Evolutionary conservation across 495 filamentous ascomycete genomes (phyloP).

Genomic region (Aspergillus biplanus): DNA sequence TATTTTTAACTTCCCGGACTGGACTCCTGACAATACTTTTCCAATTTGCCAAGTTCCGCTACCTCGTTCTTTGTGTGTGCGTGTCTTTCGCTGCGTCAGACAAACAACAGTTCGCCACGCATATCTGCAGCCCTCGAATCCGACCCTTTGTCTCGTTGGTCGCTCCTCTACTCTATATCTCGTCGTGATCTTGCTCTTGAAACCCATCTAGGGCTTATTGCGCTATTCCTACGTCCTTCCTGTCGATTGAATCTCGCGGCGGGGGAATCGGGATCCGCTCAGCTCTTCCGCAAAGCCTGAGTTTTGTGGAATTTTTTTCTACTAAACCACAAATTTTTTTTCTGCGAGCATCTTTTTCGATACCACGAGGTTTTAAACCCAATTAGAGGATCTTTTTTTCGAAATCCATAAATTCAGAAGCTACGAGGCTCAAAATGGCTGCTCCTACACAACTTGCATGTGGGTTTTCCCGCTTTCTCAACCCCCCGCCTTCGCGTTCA

Average conservation of each 20-base stretch:
- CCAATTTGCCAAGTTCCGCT: slow-evolving; percentile 19
- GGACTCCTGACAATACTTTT: slow-evolving; percentile 28
- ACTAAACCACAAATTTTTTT: slow-evolving; percentile 1
- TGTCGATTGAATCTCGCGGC: slow-evolving; percentile 12
- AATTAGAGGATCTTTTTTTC: slow-evolving; percentile 1
- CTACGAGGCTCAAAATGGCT: slow-evolving; percentile 63
- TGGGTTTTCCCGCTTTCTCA: slow-evolving; percentile 41
- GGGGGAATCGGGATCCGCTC: slow-evolving; percentile 9
- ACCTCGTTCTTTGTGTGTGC: slow-evolving; percentile 28
- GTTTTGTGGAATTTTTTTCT: slow-evolving; percentile 18
- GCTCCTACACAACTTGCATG: slow-evolving; percentile 88
- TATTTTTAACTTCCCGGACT: slow-evolving; percentile 23
- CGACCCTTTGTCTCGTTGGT: slow-evolving; percentile 16
- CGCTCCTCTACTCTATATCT: slow-evolving; percentile 5
- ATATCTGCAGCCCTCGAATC: slow-evolving; percentile 21
- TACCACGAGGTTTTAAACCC: slow-evolving; percentile 11
- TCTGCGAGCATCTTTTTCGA: slow-evolving; percentile 13
- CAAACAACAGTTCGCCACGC: slow-evolving; percentile 26
- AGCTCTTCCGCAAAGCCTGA: slow-evolving; percentile 14
- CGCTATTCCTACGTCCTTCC: slow-evolving; percentile 1
- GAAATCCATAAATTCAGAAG: slow-evolving; percentile 4
- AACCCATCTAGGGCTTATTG: slow-evolving; percentile 1
- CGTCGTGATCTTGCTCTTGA: slow-evolving; percentile 7
- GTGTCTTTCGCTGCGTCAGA: slow-evolving; percentile 21
- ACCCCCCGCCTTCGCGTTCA: background rate